Evolutionary conservation across 192 early-diverging fungal species (phyloP).

Genomic region (Obelidium mucronatum): DNA sequence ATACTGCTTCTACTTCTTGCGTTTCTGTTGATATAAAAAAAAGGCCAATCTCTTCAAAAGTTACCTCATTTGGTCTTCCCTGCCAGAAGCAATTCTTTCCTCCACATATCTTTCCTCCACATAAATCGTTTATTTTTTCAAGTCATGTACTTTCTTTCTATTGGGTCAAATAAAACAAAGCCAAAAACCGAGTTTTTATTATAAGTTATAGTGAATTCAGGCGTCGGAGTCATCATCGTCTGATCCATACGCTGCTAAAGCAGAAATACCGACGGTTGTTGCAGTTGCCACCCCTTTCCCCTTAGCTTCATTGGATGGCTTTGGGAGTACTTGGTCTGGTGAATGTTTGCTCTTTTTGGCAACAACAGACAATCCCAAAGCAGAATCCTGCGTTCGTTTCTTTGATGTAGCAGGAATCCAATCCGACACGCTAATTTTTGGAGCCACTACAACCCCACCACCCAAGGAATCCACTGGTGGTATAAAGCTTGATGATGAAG

Average conservation of each 20-base stretch:
- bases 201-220: no score
- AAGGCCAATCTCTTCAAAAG: no score
- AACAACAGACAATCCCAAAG: background rate
- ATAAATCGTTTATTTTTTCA: no score
- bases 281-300: background rate
- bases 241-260: slow-evolving; percentile 27
- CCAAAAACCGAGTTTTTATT: no score
- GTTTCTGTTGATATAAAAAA: slow-evolving; percentile 5
- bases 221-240: slow-evolving; percentile 28
- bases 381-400: background rate
- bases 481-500: background rate
- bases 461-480: background rate
- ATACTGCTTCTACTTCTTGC: slow-evolving; percentile 9
- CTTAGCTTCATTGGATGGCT: background rate
- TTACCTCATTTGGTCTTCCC: no score
- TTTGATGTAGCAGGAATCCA: background rate
- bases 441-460: background rate
- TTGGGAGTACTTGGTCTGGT: background rate
- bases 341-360: background rate
- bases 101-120: no score
- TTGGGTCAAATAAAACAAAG: no score
- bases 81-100: no score
- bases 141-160: no score
- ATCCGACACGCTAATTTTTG: background rate
- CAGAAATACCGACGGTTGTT: slow-evolving; percentile 1